Evolutionary conservation across 768 basidiomycete genomes (phyloP), one percentile per base, ranked within the genome.

Genomic region (Boletus subcaerulescens): DNA sequence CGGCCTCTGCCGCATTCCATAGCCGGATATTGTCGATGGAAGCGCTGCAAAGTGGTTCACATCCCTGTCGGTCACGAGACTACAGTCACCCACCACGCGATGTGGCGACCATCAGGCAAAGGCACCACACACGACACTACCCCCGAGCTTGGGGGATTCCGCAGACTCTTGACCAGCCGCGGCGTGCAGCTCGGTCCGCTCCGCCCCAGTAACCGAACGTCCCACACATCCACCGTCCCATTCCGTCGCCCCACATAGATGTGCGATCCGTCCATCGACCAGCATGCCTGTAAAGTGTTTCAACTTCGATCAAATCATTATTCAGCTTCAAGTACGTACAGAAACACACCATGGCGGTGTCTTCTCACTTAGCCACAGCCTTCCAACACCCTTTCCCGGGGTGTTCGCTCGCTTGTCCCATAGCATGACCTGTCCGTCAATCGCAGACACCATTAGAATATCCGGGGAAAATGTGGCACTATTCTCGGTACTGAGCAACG

Each of bases 301-400:
- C 40, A 22, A 17, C 45, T 49, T 45, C 52, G 35, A 53, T 57
- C 51, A 12, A 32, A n/a, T n/a, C n/a, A 40, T 49, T 24, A 20
- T 31, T 13, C 35, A 46, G 10, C 49, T 26, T 53, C 45, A 42
- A 54, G 50, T 44, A 76, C 84, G 65, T 71, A 98, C 96, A 58
- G 94, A 94, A 64, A 96, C 81, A 71, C 93, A 97, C 93, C 94
- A 98, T 12, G 92, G 93, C 31, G 93, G 93, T 20, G 91, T 92
- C 72, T 91, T 93, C 59, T 95, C 94, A 64, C 86, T 87, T 78
- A 92, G 85, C 83, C 88, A 89, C 50, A 98, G 73, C 60, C 93
- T 76, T 31, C 93, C 93, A 1, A 93, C 89, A 7, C 93, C 90
- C 39, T 70, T 75, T 29, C 87, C 84, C 38, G 80, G 73, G 8